These are phyloP conservation scores for Sclerotiophoma versabilis DNA, from an alignment of 2,329 filamentous ascomycete species.

Conservation along the genomic window DNA sequence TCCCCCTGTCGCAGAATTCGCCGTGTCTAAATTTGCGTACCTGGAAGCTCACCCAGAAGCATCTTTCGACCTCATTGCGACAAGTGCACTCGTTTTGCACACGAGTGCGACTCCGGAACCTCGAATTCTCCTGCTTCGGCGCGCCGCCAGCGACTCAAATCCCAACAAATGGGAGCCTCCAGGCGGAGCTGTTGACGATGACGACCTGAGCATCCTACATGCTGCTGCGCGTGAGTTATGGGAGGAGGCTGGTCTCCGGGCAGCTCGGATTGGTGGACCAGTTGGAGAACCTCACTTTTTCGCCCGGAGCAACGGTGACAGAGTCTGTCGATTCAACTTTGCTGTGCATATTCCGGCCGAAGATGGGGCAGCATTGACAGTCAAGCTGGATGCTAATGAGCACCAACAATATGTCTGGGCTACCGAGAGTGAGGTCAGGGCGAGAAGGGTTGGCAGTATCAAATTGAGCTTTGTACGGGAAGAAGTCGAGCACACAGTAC, in stretches of 20 bases:
- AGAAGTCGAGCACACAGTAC: background rate
- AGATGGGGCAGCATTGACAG: background rate
- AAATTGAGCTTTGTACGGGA: background rate
- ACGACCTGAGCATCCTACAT: constrained; percentile 53
- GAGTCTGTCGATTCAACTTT: constrained; percentile 2
- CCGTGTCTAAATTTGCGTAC: constrained; percentile 2
- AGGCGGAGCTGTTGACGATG: constrained; percentile 57
- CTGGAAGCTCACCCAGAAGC: background rate
- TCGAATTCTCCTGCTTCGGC: constrained; percentile 57
- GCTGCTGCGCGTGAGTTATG: constrained; percentile 58
- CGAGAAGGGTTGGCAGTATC: background rate
- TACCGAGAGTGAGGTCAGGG: background rate
- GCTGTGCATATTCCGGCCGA: background rate
- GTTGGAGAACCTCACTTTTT: constrained; percentile 18
- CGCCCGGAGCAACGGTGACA: constrained; percentile 4
- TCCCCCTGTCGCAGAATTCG: background rate
- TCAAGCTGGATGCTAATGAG: constrained; percentile 4
- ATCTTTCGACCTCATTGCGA: background rate
- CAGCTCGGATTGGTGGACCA: constrained; percentile 29
- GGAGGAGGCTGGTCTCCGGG: constrained; percentile 57
- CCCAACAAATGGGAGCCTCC: constrained; percentile 59
- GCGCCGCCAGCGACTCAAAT: constrained; percentile 55
- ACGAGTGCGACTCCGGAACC: background rate
- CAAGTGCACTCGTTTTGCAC: constrained; percentile 8
- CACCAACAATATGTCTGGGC: constrained; percentile 9